These are phyloP conservation scores for Colletotrichum sp. DNA, from an alignment of 2,329 filamentous ascomycete species.

Conservation along the genomic window DNA sequence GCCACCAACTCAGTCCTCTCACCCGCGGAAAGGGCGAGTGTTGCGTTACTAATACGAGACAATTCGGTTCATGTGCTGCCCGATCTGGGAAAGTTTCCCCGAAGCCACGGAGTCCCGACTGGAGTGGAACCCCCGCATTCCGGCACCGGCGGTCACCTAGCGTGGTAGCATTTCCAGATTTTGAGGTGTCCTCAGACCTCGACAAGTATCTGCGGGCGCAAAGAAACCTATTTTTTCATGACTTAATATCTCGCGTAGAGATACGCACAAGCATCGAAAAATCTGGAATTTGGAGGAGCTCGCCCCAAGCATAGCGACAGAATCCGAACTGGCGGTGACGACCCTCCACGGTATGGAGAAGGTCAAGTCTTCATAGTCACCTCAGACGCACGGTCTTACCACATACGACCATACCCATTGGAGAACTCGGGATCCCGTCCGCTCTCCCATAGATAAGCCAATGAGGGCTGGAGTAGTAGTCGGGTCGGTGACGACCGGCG, in stretches of 20 bases:
- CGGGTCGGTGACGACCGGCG: too few relatives aligned
- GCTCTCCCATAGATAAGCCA: neutral
- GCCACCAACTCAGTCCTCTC: neutral
- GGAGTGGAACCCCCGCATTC: neutral
- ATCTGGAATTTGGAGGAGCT: neutral
- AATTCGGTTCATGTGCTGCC: neutral
- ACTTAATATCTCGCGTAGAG: rapidly evolving
- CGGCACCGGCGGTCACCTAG: neutral
- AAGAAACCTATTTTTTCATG: neutral
- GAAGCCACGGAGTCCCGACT: neutral
- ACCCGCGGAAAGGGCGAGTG: neutral
- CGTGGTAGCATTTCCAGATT: neutral
- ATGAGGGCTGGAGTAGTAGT: too few relatives aligned
- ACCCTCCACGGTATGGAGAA: neutral
- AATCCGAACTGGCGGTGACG: neutral
- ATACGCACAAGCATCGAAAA: neutral
- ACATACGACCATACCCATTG: neutral
- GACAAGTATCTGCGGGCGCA: neutral
- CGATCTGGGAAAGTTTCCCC: neutral
- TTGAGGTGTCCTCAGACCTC: neutral
- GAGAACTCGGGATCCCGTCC: neutral
- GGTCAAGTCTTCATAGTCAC: neutral
- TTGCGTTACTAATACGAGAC: neutral
- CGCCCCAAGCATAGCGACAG: neutral
- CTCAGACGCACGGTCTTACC: rapidly evolving